Evolutionary conservation across 352 stramenopile species (phyloP).

Genomic region (Globisporangium orthogonon): DNA sequence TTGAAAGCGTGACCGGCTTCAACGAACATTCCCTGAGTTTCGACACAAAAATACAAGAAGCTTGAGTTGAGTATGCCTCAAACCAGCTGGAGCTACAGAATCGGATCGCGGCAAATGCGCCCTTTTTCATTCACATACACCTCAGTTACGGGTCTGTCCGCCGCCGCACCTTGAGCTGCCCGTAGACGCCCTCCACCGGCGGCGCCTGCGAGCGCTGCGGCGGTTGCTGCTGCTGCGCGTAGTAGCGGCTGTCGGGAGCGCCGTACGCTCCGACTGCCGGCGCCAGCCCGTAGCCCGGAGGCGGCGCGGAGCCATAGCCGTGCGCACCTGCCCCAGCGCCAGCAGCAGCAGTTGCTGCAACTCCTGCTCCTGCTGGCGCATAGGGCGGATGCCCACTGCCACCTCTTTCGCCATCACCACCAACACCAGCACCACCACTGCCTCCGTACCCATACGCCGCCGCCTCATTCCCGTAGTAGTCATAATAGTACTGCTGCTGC

Average conservation of each 20-base stretch:
- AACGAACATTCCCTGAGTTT: too few species aligned
- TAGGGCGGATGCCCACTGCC: not conserved
- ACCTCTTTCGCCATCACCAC: too few species aligned
- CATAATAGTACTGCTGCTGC: not conserved
- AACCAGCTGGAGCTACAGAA: too few species aligned
- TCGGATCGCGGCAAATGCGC: too few species aligned
- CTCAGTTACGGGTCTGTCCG: not conserved
- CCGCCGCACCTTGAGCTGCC: conserved; percentile 1
- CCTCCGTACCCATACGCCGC: not conserved
- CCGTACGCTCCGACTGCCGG: not conserved
- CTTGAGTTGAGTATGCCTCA: too few species aligned
- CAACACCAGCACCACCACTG: too few species aligned
- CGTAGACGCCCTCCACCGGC: not conserved
- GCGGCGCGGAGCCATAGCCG: not conserved
- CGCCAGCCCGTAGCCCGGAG: not conserved
- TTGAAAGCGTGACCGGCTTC: too few species aligned
- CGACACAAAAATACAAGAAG: too few species aligned
- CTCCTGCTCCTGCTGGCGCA: not conserved
- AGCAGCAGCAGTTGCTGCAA: not conserved
- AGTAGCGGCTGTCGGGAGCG: not conserved
- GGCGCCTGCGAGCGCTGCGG: not conserved
- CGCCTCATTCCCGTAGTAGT: not conserved
- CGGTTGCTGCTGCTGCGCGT: not conserved
- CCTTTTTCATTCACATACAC: too few species aligned
- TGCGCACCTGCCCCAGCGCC: not conserved